Evolutionary conservation across 768 basidiomycete species (phyloP), one percentile per base, ranked within the genome.

Genomic region (Suillus subalutaceus): DNA sequence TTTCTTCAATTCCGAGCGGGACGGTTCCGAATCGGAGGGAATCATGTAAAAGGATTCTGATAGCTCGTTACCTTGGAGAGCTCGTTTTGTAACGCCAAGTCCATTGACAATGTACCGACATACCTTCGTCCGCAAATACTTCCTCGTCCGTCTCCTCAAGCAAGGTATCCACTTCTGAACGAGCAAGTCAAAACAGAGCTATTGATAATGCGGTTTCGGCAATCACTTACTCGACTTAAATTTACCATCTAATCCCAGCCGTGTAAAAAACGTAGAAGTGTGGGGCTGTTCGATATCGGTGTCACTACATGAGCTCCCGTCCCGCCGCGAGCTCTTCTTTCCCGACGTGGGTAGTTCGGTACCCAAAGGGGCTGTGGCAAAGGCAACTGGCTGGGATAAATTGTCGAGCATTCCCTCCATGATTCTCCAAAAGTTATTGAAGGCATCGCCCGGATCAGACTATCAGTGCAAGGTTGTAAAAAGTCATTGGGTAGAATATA

Each of bases 391-490:
- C 71, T 93, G 91, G 5, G 91, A 90, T n/a, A 95, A 82, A 71
- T 93, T 90, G 71, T 94, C 92, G 56, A 94, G 77, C 87, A 93
- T 90, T 48, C 89, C 91, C 76, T 94, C 92, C 82, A 94, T 90
- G 59, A 91, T 91, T 70, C 85, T 88, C 93, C 93, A 95, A 72
- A 94, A 95, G 70, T 92, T 86, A 72, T 93, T 93, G 80, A 95
- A 95, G 6, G 92, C 89, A 72, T 95, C 93, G 5, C 90, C 88
- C 3, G 92, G 89, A 72, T 95, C 93, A 66, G 89, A 89, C 90
- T 91, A 67, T 64, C 63, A 50, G 55, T 52, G 65, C 52, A 18
- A 55, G 23, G 63, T 57, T 52, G 40, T 70, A 46, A 8, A 32
- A 70, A 59, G 52, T 56, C 18, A 61, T 48, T 12, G 48, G 66